phyloP scores from a whole-genome alignment of 495 filamentous ascomycete species.

The Pyrenula massariospora region DNA sequence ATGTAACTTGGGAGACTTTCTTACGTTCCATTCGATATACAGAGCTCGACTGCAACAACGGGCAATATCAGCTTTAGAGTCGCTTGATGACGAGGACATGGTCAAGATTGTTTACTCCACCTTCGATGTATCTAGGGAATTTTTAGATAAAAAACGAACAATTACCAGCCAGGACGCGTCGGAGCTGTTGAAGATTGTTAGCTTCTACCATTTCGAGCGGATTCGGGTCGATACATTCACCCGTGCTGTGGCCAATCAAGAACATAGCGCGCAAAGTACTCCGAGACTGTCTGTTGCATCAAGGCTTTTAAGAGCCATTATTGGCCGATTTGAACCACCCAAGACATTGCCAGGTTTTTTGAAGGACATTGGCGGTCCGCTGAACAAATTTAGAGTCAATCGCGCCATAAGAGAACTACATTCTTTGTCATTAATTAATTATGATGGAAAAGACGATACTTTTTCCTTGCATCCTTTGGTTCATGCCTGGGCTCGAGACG shows the following conservation, averaged over 20 bases:
- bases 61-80: background rate
- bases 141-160: conserved; percentile 9
- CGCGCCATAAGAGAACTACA: no score
- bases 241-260: no score
- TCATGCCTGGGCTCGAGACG: conserved; percentile 19
- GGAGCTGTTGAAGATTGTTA: conserved; percentile 25
- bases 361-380: no score
- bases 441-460: conserved; percentile 10
- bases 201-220: conserved; percentile 22
- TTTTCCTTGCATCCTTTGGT: conserved; percentile 23
- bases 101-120: conserved; percentile 3
- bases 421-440: conserved; percentile 18
- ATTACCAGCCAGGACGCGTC: conserved; percentile 19
- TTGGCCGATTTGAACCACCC: background rate
- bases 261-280: no score
- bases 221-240: conserved; percentile 8
- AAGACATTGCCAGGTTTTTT: no score
- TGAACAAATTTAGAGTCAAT: no score
- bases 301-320: background rate
- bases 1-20: conserved; percentile 21
- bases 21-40: background rate
- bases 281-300: background rate
- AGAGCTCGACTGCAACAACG: background rate
- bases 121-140: conserved; percentile 18
- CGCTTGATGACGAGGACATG: background rate